Base-by-base conservation (phyloP, 192 early-diverging fungal genomes). In the Gonapodya prolifera region DNA sequence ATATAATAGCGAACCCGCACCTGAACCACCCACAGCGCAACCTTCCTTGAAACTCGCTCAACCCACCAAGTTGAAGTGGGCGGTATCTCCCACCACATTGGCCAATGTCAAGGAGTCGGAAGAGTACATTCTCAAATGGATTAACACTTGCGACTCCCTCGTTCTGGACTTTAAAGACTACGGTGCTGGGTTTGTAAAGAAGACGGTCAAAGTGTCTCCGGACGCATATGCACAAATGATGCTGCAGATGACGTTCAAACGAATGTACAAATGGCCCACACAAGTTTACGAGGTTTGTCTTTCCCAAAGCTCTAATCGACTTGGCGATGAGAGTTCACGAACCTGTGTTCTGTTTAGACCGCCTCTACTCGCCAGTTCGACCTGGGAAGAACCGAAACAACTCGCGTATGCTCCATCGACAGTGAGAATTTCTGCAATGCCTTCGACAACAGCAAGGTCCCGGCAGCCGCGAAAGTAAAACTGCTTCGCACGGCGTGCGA, bases 161-260 rank as follows among this genome's bases (percentile, higher is more conserved):
- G 79, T 96, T 16, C 83, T 94, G 16, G 87, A 93, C 74, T 90
- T 87, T 33, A 78, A 85, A 69, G 85, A 90, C 30, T 99, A 92
- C 80, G 97, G 97, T 2, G 87, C 89, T 30, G 85, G 92, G 78
- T 95, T 87, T 81, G 91, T 99, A 80, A 99, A 99, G 87, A 84
- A 89, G 80, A 75, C 81, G 87, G 87, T 86, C 30, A 90, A 93
- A 75, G 83, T 89, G 74, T 93, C 92, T 45, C 95, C 95, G 33
- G 96, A 98, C 82, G 94, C 93, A 0, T 98, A 87, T 83, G 84
- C 96, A 35, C 96, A 98, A 83, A 87, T 98, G 83, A 93, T 88
- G 0, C 83, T 96, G 32, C 96, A 98, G 79, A 79, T 95, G 8
- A 90, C 96, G 2, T 94, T 92, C 84, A 87, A 89, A 77, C 85